These are phyloP conservation scores for Suillus alpinus DNA, from an alignment of 768 basidiomycete species.

Conservation along the genomic window DNA sequence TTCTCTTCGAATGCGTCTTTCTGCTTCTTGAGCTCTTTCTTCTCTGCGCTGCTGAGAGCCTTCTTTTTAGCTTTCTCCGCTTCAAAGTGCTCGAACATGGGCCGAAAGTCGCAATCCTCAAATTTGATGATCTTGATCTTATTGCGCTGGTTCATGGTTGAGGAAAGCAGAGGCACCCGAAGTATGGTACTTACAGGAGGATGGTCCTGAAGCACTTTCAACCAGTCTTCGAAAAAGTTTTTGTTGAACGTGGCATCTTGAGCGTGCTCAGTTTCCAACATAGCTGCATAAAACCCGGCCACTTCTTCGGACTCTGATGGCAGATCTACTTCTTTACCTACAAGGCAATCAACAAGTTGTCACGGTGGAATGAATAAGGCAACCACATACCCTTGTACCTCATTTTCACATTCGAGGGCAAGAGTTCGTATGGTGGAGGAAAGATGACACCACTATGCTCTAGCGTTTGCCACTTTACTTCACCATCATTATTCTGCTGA, in stretches of 20 bases:
- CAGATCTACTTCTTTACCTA: slow-evolving; percentile 78
- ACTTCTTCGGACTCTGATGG: slow-evolving; percentile 92
- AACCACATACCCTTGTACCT: slow-evolving; percentile 78
- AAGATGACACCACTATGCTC: slow-evolving; percentile 95
- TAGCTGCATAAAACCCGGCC: slow-evolving; percentile 91
- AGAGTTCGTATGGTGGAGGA: slow-evolving; percentile 88
- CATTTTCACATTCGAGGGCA: slow-evolving; percentile 87
- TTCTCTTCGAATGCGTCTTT: slow-evolving; percentile 83
- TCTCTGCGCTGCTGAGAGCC: slow-evolving; percentile 76
- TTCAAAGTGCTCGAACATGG: slow-evolving; percentile 93
- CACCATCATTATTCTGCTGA: slow-evolving; percentile 67
- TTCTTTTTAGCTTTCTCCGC: slow-evolving; percentile 93
- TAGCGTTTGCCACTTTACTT: slow-evolving; percentile 91
- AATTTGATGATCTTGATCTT: slow-evolving; percentile 73
- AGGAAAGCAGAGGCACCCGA: slow-evolving; percentile 5
- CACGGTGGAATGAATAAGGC: background rate
- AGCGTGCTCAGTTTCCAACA: slow-evolving; percentile 91
- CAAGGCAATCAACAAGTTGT: slow-evolving; percentile 15
- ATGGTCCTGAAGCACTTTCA: slow-evolving; percentile 67
- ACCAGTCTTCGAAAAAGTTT: slow-evolving; percentile 95
- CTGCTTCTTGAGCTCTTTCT: slow-evolving; percentile 85
- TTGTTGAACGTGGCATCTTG: slow-evolving; percentile 84
- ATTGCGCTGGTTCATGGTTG: slow-evolving; percentile 48
- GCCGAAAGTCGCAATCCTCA: slow-evolving; percentile 87
- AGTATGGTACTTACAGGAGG: slow-evolving; percentile 67